phyloP scores from a whole-genome alignment of 768 basidiomycete species.

The Mycena vitilis region DNA sequence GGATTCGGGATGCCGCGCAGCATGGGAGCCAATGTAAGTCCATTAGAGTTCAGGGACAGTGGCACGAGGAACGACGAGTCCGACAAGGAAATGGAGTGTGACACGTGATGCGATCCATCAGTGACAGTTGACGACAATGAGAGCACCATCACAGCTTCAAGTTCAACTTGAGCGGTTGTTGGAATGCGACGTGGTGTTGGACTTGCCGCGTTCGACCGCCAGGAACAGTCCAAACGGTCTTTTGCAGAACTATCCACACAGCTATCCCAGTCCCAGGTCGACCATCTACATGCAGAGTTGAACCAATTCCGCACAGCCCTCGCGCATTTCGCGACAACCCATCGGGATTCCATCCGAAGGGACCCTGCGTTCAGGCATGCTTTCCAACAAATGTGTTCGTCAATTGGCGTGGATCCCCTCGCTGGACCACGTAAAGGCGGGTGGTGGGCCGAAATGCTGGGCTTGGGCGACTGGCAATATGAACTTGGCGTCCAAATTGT shows the following conservation, averaged over 20 bases:
- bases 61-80: too few relatives aligned
- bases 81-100: too few relatives aligned
- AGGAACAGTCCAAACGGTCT: slow-evolving; percentile 82
- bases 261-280: slow-evolving; percentile 81
- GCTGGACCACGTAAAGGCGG: slow-evolving; percentile 87
- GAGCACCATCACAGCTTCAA: too few relatives aligned
- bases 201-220: slow-evolving; percentile 89
- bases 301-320: slow-evolving; percentile 86
- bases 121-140: too few relatives aligned
- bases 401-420: slow-evolving; percentile 95
- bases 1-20: background rate
- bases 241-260: slow-evolving; percentile 86
- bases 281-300: slow-evolving; percentile 84
- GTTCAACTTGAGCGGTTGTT: background rate
- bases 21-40: background rate
- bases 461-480: slow-evolving; percentile 94
- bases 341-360: slow-evolving; percentile 84
- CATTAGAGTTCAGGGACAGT: too few relatives aligned
- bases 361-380: slow-evolving; percentile 91
- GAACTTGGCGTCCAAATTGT: slow-evolving; percentile 97
- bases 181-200: slow-evolving; percentile 86
- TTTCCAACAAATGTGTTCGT: slow-evolving; percentile 96
- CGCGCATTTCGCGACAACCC: slow-evolving; percentile 81
- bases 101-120: too few relatives aligned
- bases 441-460: slow-evolving; percentile 92